A percentile compares a stretch with the other conserved stretches of the same genome.
These are phyloP conservation scores for Neurospora pannonica DNA, from an alignment of 495 filamentous ascomycete genomes.

Conservation along the genomic window DNA sequence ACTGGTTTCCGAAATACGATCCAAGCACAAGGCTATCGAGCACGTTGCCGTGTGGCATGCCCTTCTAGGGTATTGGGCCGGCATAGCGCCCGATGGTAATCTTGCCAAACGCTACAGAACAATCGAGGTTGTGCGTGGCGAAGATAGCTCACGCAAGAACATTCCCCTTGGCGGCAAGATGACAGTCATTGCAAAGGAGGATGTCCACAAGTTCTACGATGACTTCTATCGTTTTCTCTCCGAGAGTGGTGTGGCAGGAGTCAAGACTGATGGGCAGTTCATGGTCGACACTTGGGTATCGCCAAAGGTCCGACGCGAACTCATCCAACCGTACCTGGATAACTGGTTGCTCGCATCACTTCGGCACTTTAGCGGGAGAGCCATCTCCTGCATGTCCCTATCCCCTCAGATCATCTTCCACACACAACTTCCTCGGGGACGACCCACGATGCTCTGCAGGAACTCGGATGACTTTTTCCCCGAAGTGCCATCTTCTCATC, in stretches of 20 bases:
- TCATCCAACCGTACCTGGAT: conserved; percentile 70
- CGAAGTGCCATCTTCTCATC: conserved; percentile 61
- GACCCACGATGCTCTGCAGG: conserved; percentile 59
- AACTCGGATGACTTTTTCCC: conserved; percentile 97
- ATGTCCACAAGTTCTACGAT: conserved; percentile 67
- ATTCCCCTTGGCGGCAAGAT: conserved; percentile 51
- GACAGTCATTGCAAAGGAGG: conserved; percentile 61
- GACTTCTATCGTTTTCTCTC: conserved; percentile 84
- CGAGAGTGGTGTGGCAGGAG: conserved; percentile 60
- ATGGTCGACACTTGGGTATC: conserved; percentile 67
- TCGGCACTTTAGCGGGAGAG: conserved; percentile 63
- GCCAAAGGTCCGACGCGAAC: conserved; percentile 53
- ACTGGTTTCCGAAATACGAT: conserved; percentile 57
- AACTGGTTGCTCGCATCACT: conserved; percentile 74
- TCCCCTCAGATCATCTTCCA: conserved; percentile 76
- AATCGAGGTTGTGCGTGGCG: conserved; percentile 45
- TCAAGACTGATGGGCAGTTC: conserved; percentile 89
- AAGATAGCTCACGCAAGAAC: conserved; percentile 42
- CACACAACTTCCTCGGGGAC: conserved; percentile 64
- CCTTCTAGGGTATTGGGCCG: conserved; percentile 93
- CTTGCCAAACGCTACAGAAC: conserved; percentile 74
- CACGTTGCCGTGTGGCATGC: conserved; percentile 95
- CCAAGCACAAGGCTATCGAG: conserved; percentile 59
- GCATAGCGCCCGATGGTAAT: conserved; percentile 60
- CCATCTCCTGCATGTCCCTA: conserved; percentile 90